phyloP scores from a whole-genome alignment of 768 basidiomycete species.

The Mycena olivaceomarginata region DNA sequence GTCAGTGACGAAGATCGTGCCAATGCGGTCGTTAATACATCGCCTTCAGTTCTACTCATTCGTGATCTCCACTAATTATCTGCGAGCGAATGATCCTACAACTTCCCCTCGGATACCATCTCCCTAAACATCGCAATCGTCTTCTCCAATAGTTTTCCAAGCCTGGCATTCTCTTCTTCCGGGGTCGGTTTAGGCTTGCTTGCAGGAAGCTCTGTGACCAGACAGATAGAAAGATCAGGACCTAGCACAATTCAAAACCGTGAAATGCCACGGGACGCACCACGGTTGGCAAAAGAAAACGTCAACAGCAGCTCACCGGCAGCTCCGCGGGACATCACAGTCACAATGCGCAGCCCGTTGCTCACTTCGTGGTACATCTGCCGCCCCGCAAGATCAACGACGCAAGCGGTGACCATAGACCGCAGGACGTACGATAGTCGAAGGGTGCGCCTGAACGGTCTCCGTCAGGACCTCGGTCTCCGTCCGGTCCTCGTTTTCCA shows the following conservation, averaged over 20 bases:
- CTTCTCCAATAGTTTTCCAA: constrained; percentile 25
- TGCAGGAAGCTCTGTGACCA: constrained; percentile 17
- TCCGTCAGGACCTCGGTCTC: constrained; percentile 19
- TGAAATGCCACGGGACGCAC: constrained; percentile 24
- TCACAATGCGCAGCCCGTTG: constrained; percentile 25
- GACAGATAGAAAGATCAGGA: constrained; percentile 19
- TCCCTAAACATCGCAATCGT: constrained; percentile 21
- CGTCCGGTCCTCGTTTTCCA: constrained; percentile 20
- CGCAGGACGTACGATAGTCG: constrained; percentile 28
- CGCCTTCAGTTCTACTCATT: constrained; percentile 23
- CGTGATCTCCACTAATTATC: constrained; percentile 18
- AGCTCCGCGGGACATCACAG: constrained; percentile 19
- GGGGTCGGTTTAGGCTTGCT: constrained; percentile 24
- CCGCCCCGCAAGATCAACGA: constrained; percentile 15
- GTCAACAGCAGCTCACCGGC: constrained; percentile 29
- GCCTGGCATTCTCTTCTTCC: constrained; percentile 16
- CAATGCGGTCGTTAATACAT: constrained; percentile 12
- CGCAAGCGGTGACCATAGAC: constrained; percentile 16
- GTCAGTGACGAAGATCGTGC: not conserved
- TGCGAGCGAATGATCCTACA: constrained; percentile 27
- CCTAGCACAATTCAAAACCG: constrained; percentile 3
- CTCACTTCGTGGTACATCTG: constrained; percentile 27
- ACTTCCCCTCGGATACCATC: constrained; percentile 23
- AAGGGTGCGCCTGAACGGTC: constrained; percentile 10
- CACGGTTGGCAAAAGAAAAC: constrained; percentile 19